Evolutionary conservation across 208 protist species (phyloP).

Genomic region (Acanthamoeba lenticulata): DNA sequence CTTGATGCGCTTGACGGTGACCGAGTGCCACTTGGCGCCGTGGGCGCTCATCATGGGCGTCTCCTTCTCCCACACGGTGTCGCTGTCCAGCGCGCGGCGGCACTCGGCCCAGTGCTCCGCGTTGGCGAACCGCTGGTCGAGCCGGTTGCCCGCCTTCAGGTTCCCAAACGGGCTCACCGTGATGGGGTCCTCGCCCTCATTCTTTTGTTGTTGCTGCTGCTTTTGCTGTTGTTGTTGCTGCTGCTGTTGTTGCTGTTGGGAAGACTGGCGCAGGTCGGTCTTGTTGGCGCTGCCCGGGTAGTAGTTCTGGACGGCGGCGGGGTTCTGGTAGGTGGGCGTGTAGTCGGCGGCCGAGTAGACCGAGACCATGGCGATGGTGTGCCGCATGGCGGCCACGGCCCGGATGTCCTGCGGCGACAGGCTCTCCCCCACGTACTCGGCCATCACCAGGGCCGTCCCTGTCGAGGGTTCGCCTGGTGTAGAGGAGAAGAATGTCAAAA

Average conservation of each 20-base stretch:
- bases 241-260: background rate
- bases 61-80: background rate
- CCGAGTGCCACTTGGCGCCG: conserved; percentile 22
- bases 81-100: background rate
- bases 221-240: background rate
- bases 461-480: background rate
- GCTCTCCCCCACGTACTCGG: conserved; percentile 21
- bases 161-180: background rate
- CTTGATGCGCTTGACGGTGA: background rate
- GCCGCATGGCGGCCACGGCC: conserved; percentile 6
- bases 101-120: background rate
- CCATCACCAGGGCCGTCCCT: background rate
- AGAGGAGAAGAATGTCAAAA: background rate
- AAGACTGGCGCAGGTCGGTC: too few relatives aligned
- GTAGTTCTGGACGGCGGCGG: background rate
- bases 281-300: background rate
- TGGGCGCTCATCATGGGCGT: background rate
- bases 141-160: background rate
- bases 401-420: background rate
- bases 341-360: conserved; percentile 7
- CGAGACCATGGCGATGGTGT: conserved; percentile 46
- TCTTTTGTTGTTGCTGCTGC: background rate
- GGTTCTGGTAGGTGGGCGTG: conserved; percentile 7
- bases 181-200: background rate
- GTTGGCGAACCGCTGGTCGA: conserved; percentile 2